Conservation (phyloP, 106 monocot genomes). For the Ottelia alismoides region DNA sequence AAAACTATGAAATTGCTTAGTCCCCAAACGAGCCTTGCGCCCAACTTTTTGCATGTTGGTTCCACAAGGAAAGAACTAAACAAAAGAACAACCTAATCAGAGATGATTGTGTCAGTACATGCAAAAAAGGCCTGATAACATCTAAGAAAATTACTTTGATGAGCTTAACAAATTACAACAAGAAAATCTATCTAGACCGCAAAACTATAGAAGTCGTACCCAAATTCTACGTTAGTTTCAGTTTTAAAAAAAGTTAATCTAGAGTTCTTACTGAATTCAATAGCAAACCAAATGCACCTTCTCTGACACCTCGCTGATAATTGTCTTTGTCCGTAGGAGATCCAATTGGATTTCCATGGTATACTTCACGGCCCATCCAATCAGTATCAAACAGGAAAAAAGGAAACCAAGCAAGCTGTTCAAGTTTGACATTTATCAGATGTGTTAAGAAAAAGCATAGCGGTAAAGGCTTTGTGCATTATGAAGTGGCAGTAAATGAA, state of each 20-base stretch:
- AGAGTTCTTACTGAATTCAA: constrained; percentile 96
- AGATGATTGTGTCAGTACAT: constrained; percentile 2
- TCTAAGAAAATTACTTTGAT: too few relatives aligned
- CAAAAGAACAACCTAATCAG: constrained; percentile 79
- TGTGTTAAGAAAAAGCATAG: too few relatives aligned
- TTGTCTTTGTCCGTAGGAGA: constrained; percentile 18
- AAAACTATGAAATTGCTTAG: constrained; percentile 88
- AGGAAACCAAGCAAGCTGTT: constrained; percentile 95
- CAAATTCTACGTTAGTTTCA: too few relatives aligned
- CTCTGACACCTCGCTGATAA: constrained; percentile 91
- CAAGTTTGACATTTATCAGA: too few relatives aligned
- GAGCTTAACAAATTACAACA: too few relatives aligned
- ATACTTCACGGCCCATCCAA: constrained; percentile 99
- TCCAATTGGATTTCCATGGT: constrained; percentile 90
- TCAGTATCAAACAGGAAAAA: constrained; percentile 99
- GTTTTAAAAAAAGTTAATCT: too few relatives aligned
- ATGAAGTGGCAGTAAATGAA: too few relatives aligned
- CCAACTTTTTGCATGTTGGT: constrained; percentile 67
- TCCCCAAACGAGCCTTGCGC: constrained; percentile 82
- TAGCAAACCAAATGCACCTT: constrained; percentile 98
- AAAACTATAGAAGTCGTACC: too few relatives aligned
- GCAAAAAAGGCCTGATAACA: too few relatives aligned
- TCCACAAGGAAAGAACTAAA: constrained; percentile 80
- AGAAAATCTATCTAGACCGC: too few relatives aligned
- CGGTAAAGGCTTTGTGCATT: too few relatives aligned